phyloP scores from a whole-genome alignment of 306 rosid species.

The Malus sylvestris region DNA sequence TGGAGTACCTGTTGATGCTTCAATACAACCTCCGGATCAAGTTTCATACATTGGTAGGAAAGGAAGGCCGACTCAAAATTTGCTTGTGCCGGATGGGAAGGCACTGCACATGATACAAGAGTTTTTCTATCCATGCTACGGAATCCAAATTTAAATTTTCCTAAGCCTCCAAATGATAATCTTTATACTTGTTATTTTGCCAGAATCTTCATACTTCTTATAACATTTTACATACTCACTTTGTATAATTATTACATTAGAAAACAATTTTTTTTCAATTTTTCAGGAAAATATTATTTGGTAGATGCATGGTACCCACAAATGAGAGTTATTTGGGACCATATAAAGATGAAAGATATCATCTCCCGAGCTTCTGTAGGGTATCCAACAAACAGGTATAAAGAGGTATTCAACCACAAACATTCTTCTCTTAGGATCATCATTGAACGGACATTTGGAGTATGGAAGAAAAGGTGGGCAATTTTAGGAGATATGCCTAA shows the following conservation, averaged over 20 bases:
- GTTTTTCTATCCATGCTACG: neutral
- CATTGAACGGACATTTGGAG: too few relatives aligned
- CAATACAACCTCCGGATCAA: neutral
- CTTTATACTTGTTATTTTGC: neutral
- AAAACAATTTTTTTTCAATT: neutral
- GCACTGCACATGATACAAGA: neutral
- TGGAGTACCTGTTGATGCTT: neutral
- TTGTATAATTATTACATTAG: neutral
- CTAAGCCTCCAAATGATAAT: neutral
- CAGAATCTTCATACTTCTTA: neutral
- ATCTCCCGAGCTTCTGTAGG: neutral
- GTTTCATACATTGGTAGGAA: neutral
- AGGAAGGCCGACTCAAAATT: neutral
- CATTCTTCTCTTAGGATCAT: too few relatives aligned
- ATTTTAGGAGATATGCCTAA: too few relatives aligned
- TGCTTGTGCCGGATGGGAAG: neutral
- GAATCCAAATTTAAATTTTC: neutral
- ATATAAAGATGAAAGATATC: neutral
- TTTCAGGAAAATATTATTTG: neutral
- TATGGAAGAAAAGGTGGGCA: too few relatives aligned
- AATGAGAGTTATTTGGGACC: neutral
- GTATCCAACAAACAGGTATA: neutral
- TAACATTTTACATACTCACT: too few relatives aligned
- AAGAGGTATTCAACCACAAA: too few relatives aligned
- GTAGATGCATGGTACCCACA: neutral